Base-by-base conservation (phyloP, 352 stramenopile species). In the Phytophthora citrophthora region DNA sequence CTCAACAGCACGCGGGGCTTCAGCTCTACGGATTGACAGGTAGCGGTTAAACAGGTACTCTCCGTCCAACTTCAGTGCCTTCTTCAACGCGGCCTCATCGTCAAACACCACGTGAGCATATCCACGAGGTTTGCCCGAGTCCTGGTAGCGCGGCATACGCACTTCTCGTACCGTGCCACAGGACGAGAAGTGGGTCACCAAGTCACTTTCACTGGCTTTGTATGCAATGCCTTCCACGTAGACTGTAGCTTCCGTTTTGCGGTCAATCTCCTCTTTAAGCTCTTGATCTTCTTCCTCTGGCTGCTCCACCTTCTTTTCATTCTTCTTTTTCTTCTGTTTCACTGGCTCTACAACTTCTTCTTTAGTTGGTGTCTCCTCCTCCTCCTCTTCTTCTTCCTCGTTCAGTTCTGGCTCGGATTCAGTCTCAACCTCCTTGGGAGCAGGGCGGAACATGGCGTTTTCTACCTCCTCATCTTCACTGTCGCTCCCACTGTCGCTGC, bases 181-280 rank as follows among this genome's bases (percentile, higher is more conserved):
- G 12, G 74, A 74, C 13, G 84, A 77, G 45, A 98, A 97, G 69
- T 98, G 97, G 5, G 70, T 88, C 32, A 92, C 86, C 9, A 99
- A 65, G 57, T 98, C 87, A 12, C 96, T 84, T 62, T 97, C 92
- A 43, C 81, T 91, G 5, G 83, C 86, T 47, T 90, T 85, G 80
- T 98, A 99, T 36, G 96, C 92, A 40, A 99, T 96, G 23, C 97
- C 96, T 76, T 99, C 94, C 36, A 99, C 88, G 72, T 98, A 99
- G 31, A 98, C 85, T 0, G 87, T 95, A 2, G 85, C 86, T 43
- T 89, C 80, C 18, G 84, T 94, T 68, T 95, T 95, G 50, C 81
- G 77, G 5, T 66, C 68, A 26, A 90, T 83, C 64, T 92, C 83
- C 26, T 86, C 62, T 48, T 90, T 70, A 8, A 93, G 50, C 15